Conservation (phyloP, 2,329 filamentous ascomycete genomes). For the Pyrenochaeta sp. region DNA sequence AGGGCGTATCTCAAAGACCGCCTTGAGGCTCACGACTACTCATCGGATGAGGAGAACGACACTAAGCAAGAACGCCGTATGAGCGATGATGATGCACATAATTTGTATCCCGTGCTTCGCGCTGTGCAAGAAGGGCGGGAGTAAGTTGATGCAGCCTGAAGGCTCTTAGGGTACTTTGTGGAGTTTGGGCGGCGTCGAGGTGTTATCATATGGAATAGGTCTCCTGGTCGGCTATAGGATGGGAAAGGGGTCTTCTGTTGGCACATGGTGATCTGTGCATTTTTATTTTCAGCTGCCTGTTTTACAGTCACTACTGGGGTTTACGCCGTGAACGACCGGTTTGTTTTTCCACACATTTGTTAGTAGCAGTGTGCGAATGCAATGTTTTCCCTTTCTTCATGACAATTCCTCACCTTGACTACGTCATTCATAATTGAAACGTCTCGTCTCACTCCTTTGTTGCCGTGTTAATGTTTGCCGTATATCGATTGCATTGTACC, state of each 20-base stretch:
- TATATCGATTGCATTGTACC: background rate
- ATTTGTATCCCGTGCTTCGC: conserved; percentile 51
- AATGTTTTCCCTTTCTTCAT: conserved; percentile 16
- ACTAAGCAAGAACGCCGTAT: conserved; percentile 39
- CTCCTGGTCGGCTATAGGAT: conserved; percentile 5
- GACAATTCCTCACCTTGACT: too few species aligned
- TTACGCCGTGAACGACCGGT: conserved; percentile 10
- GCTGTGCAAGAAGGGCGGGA: conserved; percentile 51
- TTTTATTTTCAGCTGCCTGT: conserved; percentile 11
- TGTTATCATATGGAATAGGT: conserved; percentile 6
- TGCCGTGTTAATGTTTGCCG: too few species aligned
- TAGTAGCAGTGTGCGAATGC: conserved; percentile 20
- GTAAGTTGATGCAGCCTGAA: conserved; percentile 19
- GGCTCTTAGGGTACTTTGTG: conserved; percentile 14
- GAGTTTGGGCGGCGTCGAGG: conserved; percentile 29
- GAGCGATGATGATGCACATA: conserved; percentile 51
- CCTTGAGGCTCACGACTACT: conserved; percentile 62
- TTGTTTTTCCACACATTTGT: conserved; percentile 16
- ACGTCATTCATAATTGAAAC: too few species aligned
- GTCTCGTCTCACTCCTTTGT: too few species aligned
- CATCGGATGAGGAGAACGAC: conserved; percentile 46
- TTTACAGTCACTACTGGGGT: conserved; percentile 15
- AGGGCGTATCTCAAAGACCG: conserved; percentile 65
- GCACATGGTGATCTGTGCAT: conserved; percentile 5
- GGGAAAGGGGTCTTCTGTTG: conserved; percentile 13